phyloP scores from a whole-genome alignment of 257 asterid genomes.

The Solanum sitiens region DNA sequence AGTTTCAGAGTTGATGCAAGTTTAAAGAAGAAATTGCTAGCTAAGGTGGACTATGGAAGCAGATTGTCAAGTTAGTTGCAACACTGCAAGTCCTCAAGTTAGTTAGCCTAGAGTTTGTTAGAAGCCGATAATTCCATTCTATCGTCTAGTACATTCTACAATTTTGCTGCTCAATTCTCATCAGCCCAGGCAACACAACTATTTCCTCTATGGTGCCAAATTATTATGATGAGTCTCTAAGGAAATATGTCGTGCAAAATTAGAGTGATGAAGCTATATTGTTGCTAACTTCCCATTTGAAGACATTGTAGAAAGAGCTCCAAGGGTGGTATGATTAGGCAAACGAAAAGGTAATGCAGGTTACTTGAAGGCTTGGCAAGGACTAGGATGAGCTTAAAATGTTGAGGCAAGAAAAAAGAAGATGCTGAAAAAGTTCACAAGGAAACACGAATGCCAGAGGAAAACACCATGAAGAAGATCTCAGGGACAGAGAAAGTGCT shows the following conservation, averaged over 20 bases:
- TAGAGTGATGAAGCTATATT: constrained; percentile 41
- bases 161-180: too few relatives aligned
- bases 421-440: constrained; percentile 38
- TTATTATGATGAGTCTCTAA: constrained; percentile 36
- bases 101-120: too few relatives aligned
- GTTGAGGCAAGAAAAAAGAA: constrained; percentile 60
- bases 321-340: constrained; percentile 58
- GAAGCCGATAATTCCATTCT: too few relatives aligned
- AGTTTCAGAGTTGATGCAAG: constrained; percentile 20
- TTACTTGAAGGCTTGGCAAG: constrained; percentile 51
- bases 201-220: constrained; percentile 17
- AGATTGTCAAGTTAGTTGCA: neutral
- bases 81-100: neutral
- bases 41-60: constrained; percentile 33
- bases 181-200: neutral
- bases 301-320: constrained; percentile 38
- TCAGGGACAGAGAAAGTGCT: constrained; percentile 52
- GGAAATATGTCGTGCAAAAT: constrained; percentile 31
- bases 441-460: constrained; percentile 47
- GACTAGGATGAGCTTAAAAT: constrained; percentile 51
- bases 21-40: constrained; percentile 31
- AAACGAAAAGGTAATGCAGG: constrained; percentile 60
- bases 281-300: constrained; percentile 23
- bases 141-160: too few relatives aligned
- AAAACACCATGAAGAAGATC: constrained; percentile 40